Percentiles rank a stretch among this genome's conserved stretches.
phyloP scores from a whole-genome alignment of 805 yeast species.

The Hanseniaspora pseudoguilliermondii region DNA sequence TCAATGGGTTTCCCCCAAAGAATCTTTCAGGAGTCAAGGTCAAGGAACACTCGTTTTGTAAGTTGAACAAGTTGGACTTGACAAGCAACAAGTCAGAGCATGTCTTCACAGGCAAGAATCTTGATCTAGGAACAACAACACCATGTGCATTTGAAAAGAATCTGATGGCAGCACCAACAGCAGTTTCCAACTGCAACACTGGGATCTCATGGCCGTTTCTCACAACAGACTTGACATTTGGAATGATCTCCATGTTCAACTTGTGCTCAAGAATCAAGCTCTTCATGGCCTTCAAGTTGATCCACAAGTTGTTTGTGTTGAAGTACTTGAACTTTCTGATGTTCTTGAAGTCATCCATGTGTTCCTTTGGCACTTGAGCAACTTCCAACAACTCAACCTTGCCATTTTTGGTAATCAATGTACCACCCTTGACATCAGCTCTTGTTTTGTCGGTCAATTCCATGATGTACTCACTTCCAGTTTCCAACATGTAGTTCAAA shows the following conservation, averaged over 20 bases:
- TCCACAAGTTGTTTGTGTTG: slow-evolving; percentile 97
- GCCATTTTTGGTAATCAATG: slow-evolving; percentile 90
- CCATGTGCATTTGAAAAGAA: slow-evolving; percentile 93
- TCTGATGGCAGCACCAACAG: slow-evolving; percentile 97
- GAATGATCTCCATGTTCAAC: slow-evolving; percentile 85
- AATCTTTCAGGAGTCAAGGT: slow-evolving; percentile 73
- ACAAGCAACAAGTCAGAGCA: slow-evolving; percentile 89
- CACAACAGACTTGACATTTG: slow-evolving; percentile 75
- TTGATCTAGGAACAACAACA: slow-evolving; percentile 93
- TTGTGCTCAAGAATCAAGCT: slow-evolving; percentile 74
- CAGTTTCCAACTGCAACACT: slow-evolving; percentile 93
- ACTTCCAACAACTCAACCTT: slow-evolving; percentile 88
- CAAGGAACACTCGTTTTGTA: slow-evolving; percentile 76
- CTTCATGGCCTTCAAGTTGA: slow-evolving; percentile 86
- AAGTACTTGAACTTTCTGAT: slow-evolving; percentile 96
- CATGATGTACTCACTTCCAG: slow-evolving; percentile 91
- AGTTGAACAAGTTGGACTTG: slow-evolving; percentile 81
- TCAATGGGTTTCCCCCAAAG: slow-evolving; percentile 72
- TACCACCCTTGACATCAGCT: slow-evolving; percentile 99
- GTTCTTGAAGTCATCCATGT: slow-evolving; percentile 93
- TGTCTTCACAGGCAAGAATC: slow-evolving; percentile 96
- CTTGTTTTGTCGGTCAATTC: slow-evolving; percentile 97
- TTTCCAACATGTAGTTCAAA: slow-evolving; percentile 81
- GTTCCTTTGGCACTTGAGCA: slow-evolving; percentile 97
- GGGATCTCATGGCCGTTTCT: slow-evolving; percentile 65